These are phyloP conservation scores for Balamuthia mandrillaris DNA, from an alignment of 208 protist species.

Conservation along the genomic window DNA sequence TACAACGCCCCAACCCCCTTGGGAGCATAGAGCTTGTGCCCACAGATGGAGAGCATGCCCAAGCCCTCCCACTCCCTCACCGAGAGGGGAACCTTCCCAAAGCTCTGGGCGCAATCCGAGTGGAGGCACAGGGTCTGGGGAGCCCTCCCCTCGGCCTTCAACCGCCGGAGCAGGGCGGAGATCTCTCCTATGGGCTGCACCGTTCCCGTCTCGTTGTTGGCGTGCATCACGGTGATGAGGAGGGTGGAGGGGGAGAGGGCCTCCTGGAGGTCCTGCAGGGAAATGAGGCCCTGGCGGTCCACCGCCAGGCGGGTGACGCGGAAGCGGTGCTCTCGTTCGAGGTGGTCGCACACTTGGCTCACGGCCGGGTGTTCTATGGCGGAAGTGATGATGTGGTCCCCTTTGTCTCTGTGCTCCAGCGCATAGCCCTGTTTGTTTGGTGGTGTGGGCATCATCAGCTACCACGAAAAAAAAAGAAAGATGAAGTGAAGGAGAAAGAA, in stretches of 20 bases:
- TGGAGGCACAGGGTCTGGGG: constrained; percentile 70
- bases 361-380: constrained; percentile 83
- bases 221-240: constrained; percentile 89
- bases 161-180: background rate
- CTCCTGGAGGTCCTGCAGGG: background rate
- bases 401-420: background rate
- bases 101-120: constrained; percentile 72
- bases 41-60: constrained; percentile 66
- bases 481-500: background rate
- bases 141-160: background rate
- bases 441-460: too few relatives aligned
- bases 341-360: constrained; percentile 67
- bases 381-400: constrained; percentile 73
- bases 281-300: constrained; percentile 35
- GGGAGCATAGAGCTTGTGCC: constrained; percentile 60
- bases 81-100: constrained; percentile 68
- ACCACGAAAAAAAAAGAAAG: background rate
- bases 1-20: constrained; percentile 31
- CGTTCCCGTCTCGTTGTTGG: constrained; percentile 91
- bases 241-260: constrained; percentile 58
- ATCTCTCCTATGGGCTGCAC: constrained; percentile 86
- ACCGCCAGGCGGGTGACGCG: constrained; percentile 60
- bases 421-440: background rate
- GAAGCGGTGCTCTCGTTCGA: constrained; percentile 39
- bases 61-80: constrained; percentile 52